Percentiles rank a stretch among this genome's conserved stretches.
Evolutionary conservation across 352 stramenopile species (phyloP).

Genomic region (Phytophthora chlamydospora): DNA sequence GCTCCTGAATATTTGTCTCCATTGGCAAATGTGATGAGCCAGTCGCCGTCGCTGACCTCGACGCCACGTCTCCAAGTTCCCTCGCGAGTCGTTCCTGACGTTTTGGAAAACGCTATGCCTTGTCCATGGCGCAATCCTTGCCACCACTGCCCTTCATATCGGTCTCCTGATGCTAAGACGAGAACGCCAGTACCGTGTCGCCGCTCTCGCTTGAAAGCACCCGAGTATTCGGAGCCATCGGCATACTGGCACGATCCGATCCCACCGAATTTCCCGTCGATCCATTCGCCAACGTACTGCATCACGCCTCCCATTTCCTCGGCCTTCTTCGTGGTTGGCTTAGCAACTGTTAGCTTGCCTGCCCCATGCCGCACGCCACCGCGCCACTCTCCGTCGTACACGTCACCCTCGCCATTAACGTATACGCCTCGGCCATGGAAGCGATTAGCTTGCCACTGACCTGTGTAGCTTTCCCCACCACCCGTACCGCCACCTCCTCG

Average conservation of each 20-base stretch:
- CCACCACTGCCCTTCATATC: conserved; percentile 82
- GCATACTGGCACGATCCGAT: conserved; percentile 83
- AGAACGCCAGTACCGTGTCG: conserved; percentile 77
- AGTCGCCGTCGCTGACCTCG: conserved; percentile 62
- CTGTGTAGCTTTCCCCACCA: conserved; percentile 69
- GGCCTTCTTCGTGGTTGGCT: conserved; percentile 3
- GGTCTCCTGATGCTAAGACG: conserved; percentile 44
- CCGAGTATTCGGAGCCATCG: conserved; percentile 92
- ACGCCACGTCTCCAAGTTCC: conserved; percentile 66
- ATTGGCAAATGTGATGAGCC: conserved; percentile 74
- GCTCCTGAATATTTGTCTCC: conserved; percentile 80
- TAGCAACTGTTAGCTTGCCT: conserved; percentile 58
- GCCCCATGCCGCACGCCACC: conserved; percentile 59
- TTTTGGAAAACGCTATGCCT: conserved; percentile 54
- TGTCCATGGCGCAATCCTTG: conserved; percentile 74
- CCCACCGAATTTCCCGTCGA: conserved; percentile 65
- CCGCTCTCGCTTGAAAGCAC: conserved; percentile 72
- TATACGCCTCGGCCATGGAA: conserved; percentile 75
- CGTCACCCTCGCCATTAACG: conserved; percentile 59
- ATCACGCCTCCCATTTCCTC: conserved; percentile 47
- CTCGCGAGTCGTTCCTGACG: conserved; percentile 70
- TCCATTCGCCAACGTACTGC: conserved; percentile 77
- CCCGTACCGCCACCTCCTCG: conserved; percentile 45
- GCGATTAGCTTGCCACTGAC: conserved; percentile 64
- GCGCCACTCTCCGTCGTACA: conserved; percentile 77